These are phyloP conservation scores for Coccomyxa sp. DNA, from an alignment of 139 green algal species.

Conservation along the genomic window DNA sequence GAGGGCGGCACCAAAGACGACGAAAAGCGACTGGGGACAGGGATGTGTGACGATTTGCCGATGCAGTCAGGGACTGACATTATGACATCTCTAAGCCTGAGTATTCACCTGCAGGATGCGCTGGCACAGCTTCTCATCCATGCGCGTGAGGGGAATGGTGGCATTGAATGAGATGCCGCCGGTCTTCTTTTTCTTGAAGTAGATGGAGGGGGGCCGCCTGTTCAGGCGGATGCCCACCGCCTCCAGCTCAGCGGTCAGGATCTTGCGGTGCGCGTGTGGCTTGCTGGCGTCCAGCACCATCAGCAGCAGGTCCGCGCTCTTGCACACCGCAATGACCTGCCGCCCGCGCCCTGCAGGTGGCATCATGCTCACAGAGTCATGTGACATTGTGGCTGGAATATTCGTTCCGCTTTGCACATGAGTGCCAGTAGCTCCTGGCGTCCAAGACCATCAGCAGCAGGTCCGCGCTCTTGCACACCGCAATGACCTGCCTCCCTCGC, in stretches of 20 bases:
- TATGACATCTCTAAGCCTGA: background rate
- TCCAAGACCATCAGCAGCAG: conserved; percentile 99
- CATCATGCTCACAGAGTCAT: no score
- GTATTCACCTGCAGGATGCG: conserved; percentile 74
- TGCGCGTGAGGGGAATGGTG: conserved; percentile 74
- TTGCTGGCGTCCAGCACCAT: conserved; percentile 99
- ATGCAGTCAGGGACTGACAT: background rate
- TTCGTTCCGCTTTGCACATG: no score
- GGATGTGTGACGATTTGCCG: no score
- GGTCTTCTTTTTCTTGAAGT: conserved; percentile 95
- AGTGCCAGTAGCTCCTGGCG: no score
- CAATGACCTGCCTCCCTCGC: conserved; percentile 84
- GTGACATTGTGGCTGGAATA: no score
- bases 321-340: conserved; percentile 98
- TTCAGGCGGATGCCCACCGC: conserved; percentile 94
- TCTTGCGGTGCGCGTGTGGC: conserved; percentile 84
- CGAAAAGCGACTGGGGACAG: no score
- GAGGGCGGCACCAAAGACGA: no score
- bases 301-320: conserved; percentile 94
- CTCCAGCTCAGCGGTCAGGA: conserved; percentile 95
- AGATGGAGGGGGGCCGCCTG: conserved; percentile 78
- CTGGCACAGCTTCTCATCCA: conserved; percentile 91
- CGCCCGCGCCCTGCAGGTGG: conserved; percentile 36
- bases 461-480: conserved; percentile 96
- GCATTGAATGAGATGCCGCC: conserved; percentile 89